A percentile compares a stretch with the other conserved stretches of the same genome.
phyloP scores from a whole-genome alignment of 1,139 yeast genomes.

The Zygoascus sp. region DNA sequence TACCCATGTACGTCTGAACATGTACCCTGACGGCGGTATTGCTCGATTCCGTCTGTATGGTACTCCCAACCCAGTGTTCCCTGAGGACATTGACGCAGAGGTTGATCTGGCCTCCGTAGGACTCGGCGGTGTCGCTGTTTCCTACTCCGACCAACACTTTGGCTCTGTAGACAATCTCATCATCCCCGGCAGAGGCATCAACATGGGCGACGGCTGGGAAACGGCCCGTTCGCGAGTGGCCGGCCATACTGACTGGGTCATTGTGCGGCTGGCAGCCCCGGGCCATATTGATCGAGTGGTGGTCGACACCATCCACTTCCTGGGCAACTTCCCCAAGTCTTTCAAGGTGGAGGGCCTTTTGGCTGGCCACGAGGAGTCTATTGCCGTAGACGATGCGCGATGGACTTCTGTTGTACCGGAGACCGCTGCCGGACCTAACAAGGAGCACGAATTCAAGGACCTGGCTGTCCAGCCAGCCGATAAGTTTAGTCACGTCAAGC shows the following conservation, averaged over 20 bases:
- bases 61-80: slow-evolving; percentile 61
- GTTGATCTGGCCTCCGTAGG: slow-evolving; percentile 77
- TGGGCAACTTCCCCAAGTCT: slow-evolving; percentile 89
- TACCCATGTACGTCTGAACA: slow-evolving; percentile 77
- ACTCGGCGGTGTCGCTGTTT: slow-evolving; percentile 84
- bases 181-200: slow-evolving; percentile 89
- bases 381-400: slow-evolving; percentile 30
- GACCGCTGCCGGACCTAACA: slow-evolving; percentile 72
- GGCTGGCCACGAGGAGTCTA: slow-evolving; percentile 37
- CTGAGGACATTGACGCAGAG: slow-evolving; percentile 43
- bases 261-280: slow-evolving; percentile 67
- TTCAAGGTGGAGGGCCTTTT: slow-evolving; percentile 51
- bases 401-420: slow-evolving; percentile 69
- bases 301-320: slow-evolving; percentile 87
- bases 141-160: slow-evolving; percentile 85
- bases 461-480: slow-evolving; percentile 19
- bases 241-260: slow-evolving; percentile 89
- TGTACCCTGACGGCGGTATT: slow-evolving; percentile 96
- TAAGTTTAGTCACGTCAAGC: slow-evolving; percentile 59
- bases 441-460: slow-evolving; percentile 56
- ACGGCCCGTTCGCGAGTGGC: slow-evolving; percentile 81
- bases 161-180: slow-evolving; percentile 84
- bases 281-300: slow-evolving; percentile 51
- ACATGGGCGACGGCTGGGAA: slow-evolving; percentile 99
- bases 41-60: slow-evolving; percentile 92